Base-by-base conservation (phyloP, 2,329 filamentous ascomycete genomes). In the Aspergillus sp. region DNA sequence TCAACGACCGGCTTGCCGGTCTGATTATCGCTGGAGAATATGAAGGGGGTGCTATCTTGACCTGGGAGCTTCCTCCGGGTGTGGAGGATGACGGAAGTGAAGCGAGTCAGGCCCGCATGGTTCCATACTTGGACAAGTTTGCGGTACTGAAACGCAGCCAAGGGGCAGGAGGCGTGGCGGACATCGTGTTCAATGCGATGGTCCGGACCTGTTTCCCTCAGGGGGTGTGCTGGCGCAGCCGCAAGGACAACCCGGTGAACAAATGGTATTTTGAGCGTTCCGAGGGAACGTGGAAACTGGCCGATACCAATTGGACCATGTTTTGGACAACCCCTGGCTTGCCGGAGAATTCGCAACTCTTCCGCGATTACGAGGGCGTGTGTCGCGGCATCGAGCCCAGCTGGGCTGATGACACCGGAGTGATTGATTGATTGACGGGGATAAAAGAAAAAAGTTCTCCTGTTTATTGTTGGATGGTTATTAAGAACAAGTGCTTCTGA, bases 261-360 rank as follows among this genome's bases (percentile, higher is more conserved):
- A 97, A 97, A 73, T 99, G 95, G 95, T 99, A 99, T 75, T 97
- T 98, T 77, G 95, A 99, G 77, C 84, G 95, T 52, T 91, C 91
- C 2, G 80, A 85, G 52, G 95, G 95, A 0, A 93, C 88, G 2
- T 90, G 88, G 83, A 95, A 96, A 77, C 78, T 99, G 42, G 82
- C 84, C 0, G 87, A 85, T n/a, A 90, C 85, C 50, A 89, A 93
- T 67, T 99, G 95, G 95, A 92, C 92, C 3, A 97, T 98, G 92
- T 99, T 99, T 71, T 99, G 95, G 93, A 99, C 95, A 1, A 95
- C 90, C 0, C 85, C 86, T 51, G 81, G 88, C 57, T 78, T 86
- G 49, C 78, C 84, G 51, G 81, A 81, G 56, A 72, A 84, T 60
- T 77, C 81, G 39, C 76, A 80, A 60, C 81, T 77, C 52, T 85